Base-by-base conservation (phyloP, 148 eudicot species). In the Rhododendron williamsianum region DNA sequence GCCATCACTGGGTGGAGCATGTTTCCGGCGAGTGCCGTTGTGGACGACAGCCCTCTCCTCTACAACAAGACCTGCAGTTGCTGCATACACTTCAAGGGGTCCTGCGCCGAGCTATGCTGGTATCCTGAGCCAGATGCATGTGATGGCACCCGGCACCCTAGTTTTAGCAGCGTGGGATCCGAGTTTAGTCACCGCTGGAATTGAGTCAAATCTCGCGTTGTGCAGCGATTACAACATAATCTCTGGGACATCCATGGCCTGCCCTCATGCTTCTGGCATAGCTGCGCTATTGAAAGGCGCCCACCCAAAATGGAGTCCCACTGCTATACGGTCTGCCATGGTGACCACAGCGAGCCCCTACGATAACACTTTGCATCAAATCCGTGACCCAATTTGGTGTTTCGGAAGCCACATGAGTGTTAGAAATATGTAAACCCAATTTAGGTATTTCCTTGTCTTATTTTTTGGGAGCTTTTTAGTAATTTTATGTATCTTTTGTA, bases 141-240 rank as follows among this genome's bases (percentile, higher is more conserved):
- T 87, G 10, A 71, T 87, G 90, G 90, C 89, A 13, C 90, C 88
- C 0, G 88, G 88, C 3, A 60, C 72, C 9, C 51, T 21, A 63
- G 84, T 82, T 1, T 41, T 82, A 30, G 84, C 84, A 7, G 46
- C 84, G 9, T 82, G 84, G 84, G 23, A 58, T 21, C 84, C 84
- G 4, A 82, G 4, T 38, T 5, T 4, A 36, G 7, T 15, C 23
- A 3, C 73, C 9, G 27, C 73, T 2, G 0, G 15, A 2, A 81
- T 81, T 4, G 73, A 69, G 2, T 36, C 49, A 0, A 5, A n/a
- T 56, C 9, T 81, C 4, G 3, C 0, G 0, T 60, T 81, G 49
- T 19, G 48, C n/a, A 83, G 46, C n/a, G 85, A 69, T 35, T 83
- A 16, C 48, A 72, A 30, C 0, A 16, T 83, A 3, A 4, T 69